Evolutionary conservation across 2,329 filamentous ascomycete genomes (phyloP).

Genomic region (Nigrograna mackinnonii): DNA sequence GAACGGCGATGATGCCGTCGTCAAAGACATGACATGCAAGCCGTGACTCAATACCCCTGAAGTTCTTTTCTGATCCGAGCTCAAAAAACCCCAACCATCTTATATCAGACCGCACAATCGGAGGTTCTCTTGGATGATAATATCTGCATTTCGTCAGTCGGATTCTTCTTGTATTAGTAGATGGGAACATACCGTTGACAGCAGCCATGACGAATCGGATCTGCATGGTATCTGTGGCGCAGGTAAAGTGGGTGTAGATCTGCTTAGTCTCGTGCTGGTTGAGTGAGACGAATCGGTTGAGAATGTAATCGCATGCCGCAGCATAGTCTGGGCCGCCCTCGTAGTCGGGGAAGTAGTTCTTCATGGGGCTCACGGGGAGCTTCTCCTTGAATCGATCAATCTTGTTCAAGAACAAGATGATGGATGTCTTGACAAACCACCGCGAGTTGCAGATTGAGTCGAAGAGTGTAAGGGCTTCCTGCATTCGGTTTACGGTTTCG

Average conservation of each 20-base stretch:
- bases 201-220: constrained; percentile 99
- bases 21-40: constrained; percentile 36
- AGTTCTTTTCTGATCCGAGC: constrained; percentile 23
- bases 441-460: constrained; percentile 74
- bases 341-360: constrained; percentile 76
- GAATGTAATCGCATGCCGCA: constrained; percentile 96
- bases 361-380: constrained; percentile 72
- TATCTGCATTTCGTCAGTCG: constrained; percentile 69
- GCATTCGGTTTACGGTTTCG: constrained; percentile 81
- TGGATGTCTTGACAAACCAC: constrained; percentile 74
- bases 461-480: constrained; percentile 71
- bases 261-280: constrained; percentile 99
- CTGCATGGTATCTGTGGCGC: constrained; percentile 97
- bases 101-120: constrained; percentile 96
- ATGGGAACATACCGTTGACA: constrained; percentile 79
- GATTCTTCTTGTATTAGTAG: constrained; percentile 1
- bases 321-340: constrained; percentile 95
- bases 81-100: constrained; percentile 32
- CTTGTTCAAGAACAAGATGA: constrained; percentile 76
- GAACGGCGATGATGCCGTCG: constrained; percentile 31
- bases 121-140: constrained; percentile 99
- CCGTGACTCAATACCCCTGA: constrained; percentile 36
- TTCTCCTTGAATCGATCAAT: constrained; percentile 78
- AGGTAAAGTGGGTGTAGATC: constrained; percentile 99
- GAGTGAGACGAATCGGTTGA: constrained; percentile 96